Evolutionary conservation across 2,329 filamentous ascomycete genomes (phyloP).

Genomic region (Aurifilum marmelostoma): DNA sequence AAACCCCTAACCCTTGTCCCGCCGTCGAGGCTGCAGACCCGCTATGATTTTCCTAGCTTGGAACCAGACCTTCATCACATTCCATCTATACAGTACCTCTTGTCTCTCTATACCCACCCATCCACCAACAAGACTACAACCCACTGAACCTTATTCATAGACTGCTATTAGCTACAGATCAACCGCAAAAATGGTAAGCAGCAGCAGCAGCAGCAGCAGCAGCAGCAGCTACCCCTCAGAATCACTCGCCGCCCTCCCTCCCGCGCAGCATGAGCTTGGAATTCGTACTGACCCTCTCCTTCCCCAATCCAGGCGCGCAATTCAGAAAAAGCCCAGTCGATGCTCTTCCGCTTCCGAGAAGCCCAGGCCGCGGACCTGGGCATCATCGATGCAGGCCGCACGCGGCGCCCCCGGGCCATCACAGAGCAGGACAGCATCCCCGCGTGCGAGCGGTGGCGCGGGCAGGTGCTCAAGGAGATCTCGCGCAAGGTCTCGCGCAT

Average conservation of each 20-base stretch:
- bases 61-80: neutral
- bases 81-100: neutral
- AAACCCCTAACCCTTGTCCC: neutral
- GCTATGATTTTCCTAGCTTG: neutral
- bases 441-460: constrained; percentile 94
- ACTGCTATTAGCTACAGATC: neutral
- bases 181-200: too few relatives aligned
- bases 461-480: constrained; percentile 95
- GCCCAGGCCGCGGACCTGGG: constrained; percentile 94
- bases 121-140: neutral
- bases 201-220: neutral
- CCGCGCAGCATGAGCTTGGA: too few relatives aligned
- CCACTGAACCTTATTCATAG: neutral
- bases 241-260: too few relatives aligned
- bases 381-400: constrained; percentile 90
- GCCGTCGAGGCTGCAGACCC: neutral
- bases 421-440: constrained; percentile 84
- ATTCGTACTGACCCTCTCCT: neutral
- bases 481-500: constrained; percentile 96
- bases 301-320: constrained; percentile 75
- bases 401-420: constrained; percentile 88
- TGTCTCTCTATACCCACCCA: neutral
- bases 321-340: constrained; percentile 97
- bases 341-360: constrained; percentile 99
- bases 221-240: too few relatives aligned